Evolutionary conservation across 768 basidiomycete species (phyloP).

Genomic region (Porpolomopsis calyptriformis): DNA sequence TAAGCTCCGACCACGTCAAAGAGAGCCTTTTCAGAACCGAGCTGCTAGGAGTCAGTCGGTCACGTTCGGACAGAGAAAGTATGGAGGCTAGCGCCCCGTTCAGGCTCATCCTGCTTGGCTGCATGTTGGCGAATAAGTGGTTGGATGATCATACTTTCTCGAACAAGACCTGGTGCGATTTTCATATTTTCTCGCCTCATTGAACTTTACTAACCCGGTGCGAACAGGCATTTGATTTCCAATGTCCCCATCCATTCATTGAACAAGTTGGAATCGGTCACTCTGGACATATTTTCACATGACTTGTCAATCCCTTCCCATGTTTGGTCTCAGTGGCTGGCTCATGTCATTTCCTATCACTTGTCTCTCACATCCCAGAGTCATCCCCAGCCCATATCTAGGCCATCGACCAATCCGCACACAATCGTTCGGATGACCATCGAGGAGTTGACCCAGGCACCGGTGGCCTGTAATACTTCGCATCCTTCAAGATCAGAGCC

Average conservation of each 20-base stretch:
- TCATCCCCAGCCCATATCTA: conserved; percentile 65
- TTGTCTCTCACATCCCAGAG: conserved; percentile 46
- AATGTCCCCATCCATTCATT: conserved; percentile 59
- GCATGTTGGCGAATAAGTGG: conserved; percentile 85
- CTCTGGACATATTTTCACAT: conserved; percentile 60
- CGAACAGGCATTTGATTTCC: conserved; percentile 66
- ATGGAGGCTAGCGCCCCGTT: conserved; percentile 56
- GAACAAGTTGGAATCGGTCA: conserved; percentile 61
- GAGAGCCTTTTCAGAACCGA: conserved; percentile 56
- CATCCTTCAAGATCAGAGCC: conserved; percentile 39
- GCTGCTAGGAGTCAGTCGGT: conserved; percentile 41
- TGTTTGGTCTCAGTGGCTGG: conserved; percentile 66
- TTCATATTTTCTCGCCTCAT: conserved; percentile 2
- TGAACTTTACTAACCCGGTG: conserved; percentile 7
- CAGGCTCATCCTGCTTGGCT: conserved; percentile 66
- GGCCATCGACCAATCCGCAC: conserved; percentile 64
- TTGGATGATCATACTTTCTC: conserved; percentile 82
- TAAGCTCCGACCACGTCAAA: conserved; percentile 43
- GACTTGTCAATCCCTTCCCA: conserved; percentile 55
- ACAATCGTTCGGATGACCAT: conserved; percentile 57
- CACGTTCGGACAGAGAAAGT: conserved; percentile 35
- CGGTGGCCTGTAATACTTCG: conserved; percentile 22
- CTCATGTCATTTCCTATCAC: conserved; percentile 56
- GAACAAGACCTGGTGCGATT: conserved; percentile 69
- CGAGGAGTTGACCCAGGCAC: conserved; percentile 55